Evolutionary conservation across 768 basidiomycete species (phyloP), one percentile per base, ranked within the genome.

Genomic region (Boletus sp.): DNA sequence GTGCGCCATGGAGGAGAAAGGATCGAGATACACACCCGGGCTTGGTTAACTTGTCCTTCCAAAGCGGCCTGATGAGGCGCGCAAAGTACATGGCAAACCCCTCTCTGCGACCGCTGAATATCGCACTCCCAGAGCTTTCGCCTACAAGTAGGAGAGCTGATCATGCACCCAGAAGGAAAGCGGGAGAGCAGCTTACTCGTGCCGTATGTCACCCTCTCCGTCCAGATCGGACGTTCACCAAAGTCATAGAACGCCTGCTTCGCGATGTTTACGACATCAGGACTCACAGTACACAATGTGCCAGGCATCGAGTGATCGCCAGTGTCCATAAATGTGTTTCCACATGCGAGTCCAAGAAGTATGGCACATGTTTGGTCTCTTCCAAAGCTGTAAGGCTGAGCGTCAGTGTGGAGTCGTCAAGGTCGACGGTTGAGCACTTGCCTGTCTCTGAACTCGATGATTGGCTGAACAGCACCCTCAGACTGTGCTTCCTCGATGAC

Each of bases 291-390:
- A 36, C 75, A 78, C 51, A 89, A 75, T 4, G 73, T 78, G 20
- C 82, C 76, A 12, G 72, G 53, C 11, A 73, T 68, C 24, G 78
- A 71, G 50, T 77, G 77, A 48, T 83, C 82, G n/a, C 75, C 73
- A 30, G 76, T 71, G 56, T 89, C 86, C 53, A 94, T 72, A 72
- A 87, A 93, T 1, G 87, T 86, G 70, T 94, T 94, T 36, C 89
- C 90, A 56, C 89, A 82, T 0, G 93, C 91, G 54, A 98, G 80
- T 11, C 87, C 89, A 14, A 96, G 80, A 17, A 93, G 82, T 90
- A 97, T 95, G 6, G 92, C 88, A 64, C 93, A 95, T 4, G 92
- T 89, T 66, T 96, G 91, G 69, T 94, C 91, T 52, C 92, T 83
- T 46, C 94, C 94, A 70, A 90, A 97, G 67, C 94, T 96, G 63